Evolutionary conservation across 345 rosid genomes (phyloP), one percentile per base, ranked within the genome.

Genomic region (Brassica carinata): DNA sequence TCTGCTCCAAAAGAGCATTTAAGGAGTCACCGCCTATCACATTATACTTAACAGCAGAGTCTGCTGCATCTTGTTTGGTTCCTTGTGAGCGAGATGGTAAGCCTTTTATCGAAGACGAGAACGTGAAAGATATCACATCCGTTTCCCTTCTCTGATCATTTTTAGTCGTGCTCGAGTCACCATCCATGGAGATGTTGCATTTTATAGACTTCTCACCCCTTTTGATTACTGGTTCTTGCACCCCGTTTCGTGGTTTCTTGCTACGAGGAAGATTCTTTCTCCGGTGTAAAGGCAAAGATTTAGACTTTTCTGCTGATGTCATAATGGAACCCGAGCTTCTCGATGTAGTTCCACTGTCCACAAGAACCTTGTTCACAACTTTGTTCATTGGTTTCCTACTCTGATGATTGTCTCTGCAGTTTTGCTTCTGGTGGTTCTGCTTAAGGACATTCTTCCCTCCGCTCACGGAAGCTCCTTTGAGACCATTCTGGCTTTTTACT

Each of bases 361-460:
- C 77, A 27, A 80, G 65, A 66, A 76, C 87, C 85, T 83, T 91
- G 69, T 79, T 88, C 2, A 68, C 82, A 43, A 79, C 82, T 82
- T 85, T 88, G 74, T 76, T 84, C 66, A 80, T 70, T 53, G 83
- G 83, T 72, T 82, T 86, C 82, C 83, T 83, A 30, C 74, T 71
- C 73, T 77, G 87, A 65, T 85, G 90, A 67, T 85, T 87, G 75
- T 81, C 83, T 70, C 81, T 78, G 71, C 89, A 83, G 78, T 96
- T 96, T 74, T 96, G 99, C 74, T 93, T 96, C 89, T 92, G 98
- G 73, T 89, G 79, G 78, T 96, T 96, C 87, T 86, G 98, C 86
- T 90, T 89, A 55, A 96, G 90, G 64, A 80, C 95, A 68, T 89
- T 87, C 81, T 73, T 31, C n/a, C 85, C 83, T 9, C 87, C 81